A percentile compares a stretch with the other conserved stretches of the same genome.
Conservation (phyloP, 2,329 filamentous ascomycete species). For the Phaeophleospora eucalypticola region DNA sequence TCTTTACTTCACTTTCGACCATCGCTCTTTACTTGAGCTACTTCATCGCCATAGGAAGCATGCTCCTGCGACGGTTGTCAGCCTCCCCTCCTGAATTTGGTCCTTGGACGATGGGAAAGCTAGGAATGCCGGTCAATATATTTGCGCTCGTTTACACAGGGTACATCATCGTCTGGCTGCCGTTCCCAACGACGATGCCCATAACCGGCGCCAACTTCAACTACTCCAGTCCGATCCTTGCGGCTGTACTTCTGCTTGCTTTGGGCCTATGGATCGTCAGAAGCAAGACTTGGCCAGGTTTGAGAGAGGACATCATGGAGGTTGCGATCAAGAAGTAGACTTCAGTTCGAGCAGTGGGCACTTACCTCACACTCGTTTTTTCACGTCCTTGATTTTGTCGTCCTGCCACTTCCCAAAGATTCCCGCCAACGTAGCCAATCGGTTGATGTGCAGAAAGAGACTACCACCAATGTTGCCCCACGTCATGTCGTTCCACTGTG, state of each 20-base stretch:
- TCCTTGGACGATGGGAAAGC: conserved; percentile 21
- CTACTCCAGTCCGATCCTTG: conserved; percentile 24
- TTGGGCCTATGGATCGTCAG: conserved; percentile 17
- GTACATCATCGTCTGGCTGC: conserved; percentile 24
- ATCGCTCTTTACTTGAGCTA: conserved; percentile 25
- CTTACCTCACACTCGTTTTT: not conserved
- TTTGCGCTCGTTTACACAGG: conserved; percentile 23
- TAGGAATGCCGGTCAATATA: conserved; percentile 21
- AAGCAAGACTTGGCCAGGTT: conserved; percentile 20
- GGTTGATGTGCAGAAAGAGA: conserved; percentile 14
- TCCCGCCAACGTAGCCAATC: conserved; percentile 11
- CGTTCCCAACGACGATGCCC: conserved; percentile 23
- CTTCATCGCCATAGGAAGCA: conserved; percentile 25
- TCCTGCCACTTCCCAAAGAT: conserved; percentile 10
- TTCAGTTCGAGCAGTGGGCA: not conserved
- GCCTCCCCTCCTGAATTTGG: conserved; percentile 13
- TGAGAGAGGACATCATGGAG: conserved; percentile 21
- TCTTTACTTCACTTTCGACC: conserved; percentile 23
- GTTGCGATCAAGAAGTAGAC: conserved; percentile 12
- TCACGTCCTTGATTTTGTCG: not conserved
- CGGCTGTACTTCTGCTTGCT: conserved; percentile 20
- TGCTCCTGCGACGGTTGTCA: conserved; percentile 13
- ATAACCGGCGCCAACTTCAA: conserved; percentile 24
- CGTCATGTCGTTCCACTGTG: conserved; percentile 16
- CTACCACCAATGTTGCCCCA: conserved; percentile 18